These are phyloP conservation scores for Uronychia setigera DNA, from an alignment of 73 alveolate species.

Conservation along the genomic window DNA sequence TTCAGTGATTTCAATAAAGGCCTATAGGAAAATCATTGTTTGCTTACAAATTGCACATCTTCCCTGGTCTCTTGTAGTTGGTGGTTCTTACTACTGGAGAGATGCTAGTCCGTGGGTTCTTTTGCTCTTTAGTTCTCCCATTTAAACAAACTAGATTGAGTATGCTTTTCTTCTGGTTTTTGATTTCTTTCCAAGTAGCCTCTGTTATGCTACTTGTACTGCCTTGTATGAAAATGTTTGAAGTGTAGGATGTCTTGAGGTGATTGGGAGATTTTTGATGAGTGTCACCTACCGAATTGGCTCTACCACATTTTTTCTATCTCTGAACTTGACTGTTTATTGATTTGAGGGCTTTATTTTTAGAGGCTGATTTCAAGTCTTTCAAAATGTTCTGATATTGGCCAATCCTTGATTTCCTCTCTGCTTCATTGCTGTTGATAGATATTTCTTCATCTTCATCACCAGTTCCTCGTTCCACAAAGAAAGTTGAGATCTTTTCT, in stretches of 20 bases:
- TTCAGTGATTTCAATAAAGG: neutral
- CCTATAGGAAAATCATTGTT: neutral
- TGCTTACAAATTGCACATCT: constrained; percentile 3
- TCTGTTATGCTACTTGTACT: neutral
- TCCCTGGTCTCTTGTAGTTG: constrained; percentile 28
- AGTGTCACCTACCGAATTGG: too few species aligned
- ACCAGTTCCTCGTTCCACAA: neutral
- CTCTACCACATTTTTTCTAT: too few species aligned
- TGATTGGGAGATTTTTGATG: too few species aligned
- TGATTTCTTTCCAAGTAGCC: neutral
- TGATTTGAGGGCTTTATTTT: too few species aligned
- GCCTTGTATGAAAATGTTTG: too few species aligned
- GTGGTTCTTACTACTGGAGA: neutral
- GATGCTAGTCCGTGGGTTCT: neutral
- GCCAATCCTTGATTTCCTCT: neutral
- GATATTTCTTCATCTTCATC: neutral
- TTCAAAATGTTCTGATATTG: too few species aligned
- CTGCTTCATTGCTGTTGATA: neutral
- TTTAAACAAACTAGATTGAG: neutral
- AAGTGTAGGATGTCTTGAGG: too few species aligned
- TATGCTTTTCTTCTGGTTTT: neutral
- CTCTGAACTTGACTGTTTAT: too few species aligned
- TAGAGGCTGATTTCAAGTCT: too few species aligned
- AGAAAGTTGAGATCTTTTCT: neutral
- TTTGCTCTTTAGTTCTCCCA: too few species aligned